Base-by-base conservation (phyloP, 2,329 filamentous ascomycete genomes). In the Lithohypha guttulata region DNA sequence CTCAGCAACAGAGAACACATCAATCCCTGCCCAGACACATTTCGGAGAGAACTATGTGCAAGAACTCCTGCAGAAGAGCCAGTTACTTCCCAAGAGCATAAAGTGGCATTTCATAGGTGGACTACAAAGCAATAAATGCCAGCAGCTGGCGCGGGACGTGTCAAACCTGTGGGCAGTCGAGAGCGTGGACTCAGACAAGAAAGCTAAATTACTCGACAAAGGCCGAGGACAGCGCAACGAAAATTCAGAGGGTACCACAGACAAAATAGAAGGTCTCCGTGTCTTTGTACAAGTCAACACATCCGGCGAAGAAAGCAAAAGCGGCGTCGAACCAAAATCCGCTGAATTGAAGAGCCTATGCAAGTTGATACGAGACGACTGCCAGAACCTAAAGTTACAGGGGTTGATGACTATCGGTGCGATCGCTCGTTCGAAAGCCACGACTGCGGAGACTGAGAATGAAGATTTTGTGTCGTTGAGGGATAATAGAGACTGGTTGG, bases 341-440 rank as follows among this genome's bases (percentile, higher is more conserved):
- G 10, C 19, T 2, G 42, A 44, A 18, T 36, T 51, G 68, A 75
- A 33, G 58, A 67, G 63, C 0, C 65, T 96, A 26, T 89, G 84
- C 57, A 70, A 69, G 37, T 72, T 81, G 53, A 75, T 98, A 37
- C 59, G 73, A 8, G 68, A 79, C 3, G 68, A 75, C 25, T 93
- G 85, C 58, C 34, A 49, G 33, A 71, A 79, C 56, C 65, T 98
- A 25, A 66, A 73, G 41, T 66, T 98, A 2, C 70, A 81, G 20
- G 91, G 91, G 0, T 62, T 98, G 25, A 98, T 98, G 91, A 98
- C 91, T 2, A 96, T 98, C 55, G 91, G 91, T 1, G 86, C 89
- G 13, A 93, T 96, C 58, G 89, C 86, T 34, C 67, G 89, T 46
- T 91, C 83, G 51, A 73, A 76, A 53, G 84, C 75, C 11, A 78